Evolutionary conservation across 805 yeast species (phyloP).

Genomic region (Cyberlindnera mycetangii): DNA sequence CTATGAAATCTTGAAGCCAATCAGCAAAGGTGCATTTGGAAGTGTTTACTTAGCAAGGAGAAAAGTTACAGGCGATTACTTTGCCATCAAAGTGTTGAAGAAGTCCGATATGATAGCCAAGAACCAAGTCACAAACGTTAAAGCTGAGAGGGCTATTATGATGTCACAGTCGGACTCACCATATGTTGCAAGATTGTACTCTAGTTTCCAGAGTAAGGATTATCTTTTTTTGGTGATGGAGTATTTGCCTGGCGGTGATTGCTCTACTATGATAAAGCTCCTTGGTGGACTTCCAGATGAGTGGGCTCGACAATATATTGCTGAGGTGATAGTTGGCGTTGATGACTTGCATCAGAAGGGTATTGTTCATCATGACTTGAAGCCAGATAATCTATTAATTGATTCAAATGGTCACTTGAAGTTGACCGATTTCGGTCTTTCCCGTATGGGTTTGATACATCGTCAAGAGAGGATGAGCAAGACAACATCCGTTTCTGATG

Average conservation of each 20-base stretch:
- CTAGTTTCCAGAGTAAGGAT: slow-evolving; percentile 85
- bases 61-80: slow-evolving; percentile 87
- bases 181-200: slow-evolving; percentile 84
- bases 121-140: slow-evolving; percentile 92
- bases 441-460: slow-evolving; percentile 82
- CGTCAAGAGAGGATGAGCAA: slow-evolving; percentile 53
- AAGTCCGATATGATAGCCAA: slow-evolving; percentile 96
- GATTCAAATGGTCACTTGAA: slow-evolving; percentile 87
- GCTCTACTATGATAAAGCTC: slow-evolving; percentile 79
- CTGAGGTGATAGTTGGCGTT: slow-evolving; percentile 89
- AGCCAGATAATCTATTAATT: slow-evolving; percentile 90
- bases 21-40: slow-evolving; percentile 97
- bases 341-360: slow-evolving; percentile 85
- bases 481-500: slow-evolving; percentile 19
- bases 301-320: slow-evolving; percentile 83
- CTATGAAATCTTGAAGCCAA: slow-evolving; percentile 87
- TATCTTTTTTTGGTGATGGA: slow-evolving; percentile 94
- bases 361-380: slow-evolving; percentile 90
- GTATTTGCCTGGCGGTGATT: slow-evolving; percentile 92
- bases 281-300: slow-evolving; percentile 80
- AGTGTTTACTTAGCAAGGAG: slow-evolving; percentile 85
- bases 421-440: slow-evolving; percentile 91
- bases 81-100: slow-evolving; percentile 87
- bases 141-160: slow-evolving; percentile 95
- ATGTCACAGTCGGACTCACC: slow-evolving; percentile 95